Conservation (phyloP, 371 early-diverging fungal genomes). For the Parasitella parasitica region DNA sequence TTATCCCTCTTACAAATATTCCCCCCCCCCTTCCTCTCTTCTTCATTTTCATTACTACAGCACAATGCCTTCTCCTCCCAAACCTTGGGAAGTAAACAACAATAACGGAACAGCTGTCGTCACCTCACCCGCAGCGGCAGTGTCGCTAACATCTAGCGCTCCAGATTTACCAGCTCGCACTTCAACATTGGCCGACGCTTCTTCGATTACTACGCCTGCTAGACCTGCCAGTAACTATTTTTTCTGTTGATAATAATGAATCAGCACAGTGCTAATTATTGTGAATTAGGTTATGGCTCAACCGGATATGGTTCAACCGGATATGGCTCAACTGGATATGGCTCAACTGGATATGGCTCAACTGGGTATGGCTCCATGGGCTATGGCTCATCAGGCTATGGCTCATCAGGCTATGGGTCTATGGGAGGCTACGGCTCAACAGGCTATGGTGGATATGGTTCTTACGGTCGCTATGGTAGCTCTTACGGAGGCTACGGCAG, state of each 20-base stretch:
- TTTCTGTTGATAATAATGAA: too few relatives aligned
- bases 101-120: slow-evolving; percentile 6
- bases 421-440: slow-evolving; percentile 4
- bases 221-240: slow-evolving; percentile 26
- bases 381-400: background rate
- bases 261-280: too few relatives aligned
- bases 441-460: slow-evolving; percentile 17
- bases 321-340: too few relatives aligned
- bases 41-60: background rate
- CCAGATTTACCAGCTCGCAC: slow-evolving; percentile 19
- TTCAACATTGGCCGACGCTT: slow-evolving; percentile 5
- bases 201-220: slow-evolving; percentile 8
- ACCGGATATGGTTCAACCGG: slow-evolving; percentile 1
- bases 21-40: background rate
- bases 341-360: slow-evolving; percentile 3
- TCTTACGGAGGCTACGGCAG: slow-evolving; percentile 37
- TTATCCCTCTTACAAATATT: background rate
- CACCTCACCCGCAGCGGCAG: slow-evolving; percentile 22
- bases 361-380: slow-evolving; percentile 1
- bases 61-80: slow-evolving; percentile 76
- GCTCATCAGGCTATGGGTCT: slow-evolving; percentile 1
- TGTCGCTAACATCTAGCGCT: slow-evolving; percentile 20
- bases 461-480: slow-evolving; percentile 25
- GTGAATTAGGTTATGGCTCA: background rate
- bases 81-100: slow-evolving; percentile 82